A percentile compares a stretch with the other conserved stretches of the same genome.
These are phyloP conservation scores for Thraustochytrium striatum DNA, from an alignment of 352 stramenopile genomes.

Conservation along the genomic window DNA sequence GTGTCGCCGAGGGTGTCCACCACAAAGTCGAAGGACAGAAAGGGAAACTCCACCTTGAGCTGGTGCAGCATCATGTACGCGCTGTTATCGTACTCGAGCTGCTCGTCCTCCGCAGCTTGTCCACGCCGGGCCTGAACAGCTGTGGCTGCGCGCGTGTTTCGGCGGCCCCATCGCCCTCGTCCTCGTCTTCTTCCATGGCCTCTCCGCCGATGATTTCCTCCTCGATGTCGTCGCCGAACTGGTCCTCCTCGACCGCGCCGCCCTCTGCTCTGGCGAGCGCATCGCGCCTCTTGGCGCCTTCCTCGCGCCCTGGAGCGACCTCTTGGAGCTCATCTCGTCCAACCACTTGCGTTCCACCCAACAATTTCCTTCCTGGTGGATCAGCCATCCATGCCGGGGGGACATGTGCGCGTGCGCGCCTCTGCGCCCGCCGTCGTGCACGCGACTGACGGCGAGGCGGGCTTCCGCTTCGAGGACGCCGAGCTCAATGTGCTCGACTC, in stretches of 20 bases:
- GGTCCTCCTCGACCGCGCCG: background rate
- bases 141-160: slow-evolving; percentile 52
- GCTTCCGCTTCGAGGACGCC: background rate
- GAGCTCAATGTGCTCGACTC: background rate
- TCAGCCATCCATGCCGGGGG: too few relatives aligned
- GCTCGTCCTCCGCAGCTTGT: slow-evolving; percentile 82
- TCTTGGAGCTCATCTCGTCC: too few relatives aligned
- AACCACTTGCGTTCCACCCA: too few relatives aligned
- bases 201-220: slow-evolving; percentile 79
- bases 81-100: slow-evolving; percentile 95
- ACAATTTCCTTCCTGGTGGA: too few relatives aligned
- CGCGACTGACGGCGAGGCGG: background rate
- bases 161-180: slow-evolving; percentile 57
- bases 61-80: slow-evolving; percentile 99
- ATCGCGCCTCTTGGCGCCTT: too few relatives aligned
- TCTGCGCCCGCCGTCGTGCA: too few relatives aligned
- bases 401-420: too few relatives aligned
- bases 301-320: too few relatives aligned
- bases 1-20: slow-evolving; percentile 87
- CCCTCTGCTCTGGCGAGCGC: too few relatives aligned
- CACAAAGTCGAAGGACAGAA: slow-evolving; percentile 94
- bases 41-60: slow-evolving; percentile 94
- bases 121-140: slow-evolving; percentile 87
- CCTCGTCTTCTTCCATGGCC: slow-evolving; percentile 63
- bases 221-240: slow-evolving; percentile 53